These are phyloP conservation scores for Trichodelitschia bisporula DNA, from an alignment of 495 filamentous ascomycete species.

Conservation along the genomic window DNA sequence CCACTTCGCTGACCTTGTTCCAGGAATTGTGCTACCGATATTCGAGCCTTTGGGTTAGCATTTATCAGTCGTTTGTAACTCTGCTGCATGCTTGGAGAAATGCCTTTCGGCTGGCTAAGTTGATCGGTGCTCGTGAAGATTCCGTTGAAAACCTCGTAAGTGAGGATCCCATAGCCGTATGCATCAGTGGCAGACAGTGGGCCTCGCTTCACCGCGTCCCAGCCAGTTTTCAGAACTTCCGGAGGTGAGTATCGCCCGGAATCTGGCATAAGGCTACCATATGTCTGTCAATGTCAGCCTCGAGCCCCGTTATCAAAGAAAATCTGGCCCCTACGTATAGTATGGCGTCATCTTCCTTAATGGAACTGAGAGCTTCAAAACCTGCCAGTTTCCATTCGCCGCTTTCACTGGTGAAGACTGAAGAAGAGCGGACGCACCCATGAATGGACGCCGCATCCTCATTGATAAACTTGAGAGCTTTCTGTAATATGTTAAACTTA, in stretches of 20 bases:
- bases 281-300: conserved; percentile 23
- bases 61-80: conserved; percentile 74
- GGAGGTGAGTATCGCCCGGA: conserved; percentile 59
- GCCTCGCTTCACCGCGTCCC: conserved; percentile 66
- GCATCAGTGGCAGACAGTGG: conserved; percentile 66
- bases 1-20: conserved; percentile 67
- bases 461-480: conserved; percentile 88
- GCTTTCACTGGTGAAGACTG: conserved; percentile 78
- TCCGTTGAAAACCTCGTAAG: conserved; percentile 85
- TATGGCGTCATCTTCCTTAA: conserved; percentile 82
- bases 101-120: conserved; percentile 56
- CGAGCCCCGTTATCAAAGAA: background rate
- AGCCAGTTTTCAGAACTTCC: conserved; percentile 64
- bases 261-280: conserved; percentile 69
- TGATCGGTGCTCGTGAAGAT: conserved; percentile 45
- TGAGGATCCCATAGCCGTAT: conserved; percentile 59
- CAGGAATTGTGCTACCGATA: conserved; percentile 66
- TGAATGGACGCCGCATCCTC: conserved; percentile 79
- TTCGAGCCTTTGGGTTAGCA: conserved; percentile 64
- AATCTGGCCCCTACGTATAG: conserved; percentile 35
- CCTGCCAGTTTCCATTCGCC: conserved; percentile 94
- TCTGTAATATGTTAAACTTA: conserved; percentile 29
- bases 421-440: conserved; percentile 59
- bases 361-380: conserved; percentile 77
- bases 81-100: conserved; percentile 68